A percentile compares a stretch with the other conserved stretches of the same genome.
Evolutionary conservation across 1,139 yeast genomes (phyloP).

Genomic region (Candida sp.): DNA sequence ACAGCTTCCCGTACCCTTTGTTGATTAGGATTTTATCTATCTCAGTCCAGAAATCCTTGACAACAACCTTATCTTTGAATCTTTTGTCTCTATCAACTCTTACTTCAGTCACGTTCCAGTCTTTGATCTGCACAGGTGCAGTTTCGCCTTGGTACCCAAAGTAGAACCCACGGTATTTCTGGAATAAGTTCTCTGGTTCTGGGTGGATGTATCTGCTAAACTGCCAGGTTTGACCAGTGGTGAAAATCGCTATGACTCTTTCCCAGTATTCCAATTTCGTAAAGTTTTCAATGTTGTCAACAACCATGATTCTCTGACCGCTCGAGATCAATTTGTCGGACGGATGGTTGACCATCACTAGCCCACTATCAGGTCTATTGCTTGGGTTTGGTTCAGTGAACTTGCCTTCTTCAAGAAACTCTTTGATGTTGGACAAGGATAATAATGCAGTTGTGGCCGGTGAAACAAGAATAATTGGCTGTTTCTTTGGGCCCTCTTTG

Average conservation of each 20-base stretch:
- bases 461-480: conserved; percentile 91
- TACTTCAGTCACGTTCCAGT: conserved; percentile 88
- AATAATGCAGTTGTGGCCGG: conserved; percentile 94
- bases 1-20: conserved; percentile 40
- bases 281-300: conserved; percentile 87
- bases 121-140: conserved; percentile 72
- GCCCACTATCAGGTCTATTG: conserved; percentile 40
- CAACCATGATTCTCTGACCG: conserved; percentile 73
- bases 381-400: conserved; percentile 63
- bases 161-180: conserved; percentile 82
- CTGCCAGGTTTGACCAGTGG: conserved; percentile 99
- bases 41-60: conserved; percentile 82
- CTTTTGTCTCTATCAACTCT: conserved; percentile 82
- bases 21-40: conserved; percentile 63
- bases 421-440: conserved; percentile 81
- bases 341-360: conserved; percentile 58
- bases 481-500: conserved; percentile 41
- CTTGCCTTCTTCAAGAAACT: conserved; percentile 77
- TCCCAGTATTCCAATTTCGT: conserved; percentile 98
- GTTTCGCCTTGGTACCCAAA: conserved; percentile 80
- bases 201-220: conserved; percentile 86
- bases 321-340: conserved; percentile 58
- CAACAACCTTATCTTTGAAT: conserved; percentile 88
- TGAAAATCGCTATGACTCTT: conserved; percentile 92
- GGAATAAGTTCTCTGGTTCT: conserved; percentile 81